A percentile compares a stretch with the other conserved stretches of the same genome.
Evolutionary conservation across 2,329 filamentous ascomycete species (phyloP).

Genomic region (Fusarium torulosum): DNA sequence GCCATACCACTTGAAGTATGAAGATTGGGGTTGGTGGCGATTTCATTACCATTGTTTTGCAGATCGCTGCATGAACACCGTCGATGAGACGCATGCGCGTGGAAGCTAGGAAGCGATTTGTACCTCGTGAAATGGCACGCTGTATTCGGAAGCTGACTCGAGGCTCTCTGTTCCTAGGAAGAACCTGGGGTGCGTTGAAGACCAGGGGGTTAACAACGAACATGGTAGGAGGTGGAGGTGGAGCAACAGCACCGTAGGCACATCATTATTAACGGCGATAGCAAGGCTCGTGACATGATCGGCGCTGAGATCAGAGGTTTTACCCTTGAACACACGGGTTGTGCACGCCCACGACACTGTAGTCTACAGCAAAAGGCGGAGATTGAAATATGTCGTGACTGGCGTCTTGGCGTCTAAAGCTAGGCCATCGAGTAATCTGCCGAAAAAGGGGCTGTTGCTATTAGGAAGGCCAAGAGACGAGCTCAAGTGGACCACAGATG

Average conservation of each 20-base stretch:
- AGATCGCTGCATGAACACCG: slow-evolving; percentile 33
- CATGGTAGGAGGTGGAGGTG: too few relatives aligned
- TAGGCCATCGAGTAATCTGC: slow-evolving; percentile 43
- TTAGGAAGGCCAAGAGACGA: slow-evolving; percentile 8
- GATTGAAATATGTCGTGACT: slow-evolving; percentile 40
- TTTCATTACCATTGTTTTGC: slow-evolving; percentile 31
- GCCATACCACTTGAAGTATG: slow-evolving; percentile 37
- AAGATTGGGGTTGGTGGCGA: not conserved
- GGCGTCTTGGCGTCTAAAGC: slow-evolving; percentile 37
- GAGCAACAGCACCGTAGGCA: slow-evolving; percentile 24
- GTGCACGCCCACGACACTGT: not conserved
- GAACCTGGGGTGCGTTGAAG: slow-evolving; percentile 35
- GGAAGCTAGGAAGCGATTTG: slow-evolving; percentile 18
- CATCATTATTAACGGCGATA: slow-evolving; percentile 24
- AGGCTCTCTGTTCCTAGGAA: slow-evolving; percentile 18
- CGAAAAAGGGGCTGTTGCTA: slow-evolving; percentile 42
- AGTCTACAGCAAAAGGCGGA: slow-evolving; percentile 18
- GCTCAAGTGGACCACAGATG: slow-evolving; percentile 24
- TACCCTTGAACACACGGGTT: slow-evolving; percentile 19
- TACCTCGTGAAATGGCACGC: slow-evolving; percentile 19
- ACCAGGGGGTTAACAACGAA: too few relatives aligned
- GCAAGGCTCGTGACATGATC: slow-evolving; percentile 43
- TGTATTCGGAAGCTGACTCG: slow-evolving; percentile 36
- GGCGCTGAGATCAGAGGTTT: slow-evolving; percentile 35
- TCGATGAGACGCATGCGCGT: slow-evolving; percentile 10